Evolutionary conservation across 805 yeast species (phyloP).

Genomic region (Candida ponderosae): DNA sequence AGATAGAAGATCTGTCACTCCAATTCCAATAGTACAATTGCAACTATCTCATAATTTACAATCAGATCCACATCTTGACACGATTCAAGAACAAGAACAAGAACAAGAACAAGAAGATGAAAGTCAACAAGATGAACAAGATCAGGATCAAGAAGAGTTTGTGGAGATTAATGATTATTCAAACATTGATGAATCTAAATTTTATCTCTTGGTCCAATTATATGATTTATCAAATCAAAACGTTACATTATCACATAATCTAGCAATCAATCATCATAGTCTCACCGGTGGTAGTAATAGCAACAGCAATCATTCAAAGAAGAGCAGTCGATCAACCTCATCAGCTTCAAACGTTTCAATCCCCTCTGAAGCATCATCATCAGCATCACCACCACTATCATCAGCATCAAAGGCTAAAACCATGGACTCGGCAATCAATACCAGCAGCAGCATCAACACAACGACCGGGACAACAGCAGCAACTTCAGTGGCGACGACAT

Average conservation of each 20-base stretch:
- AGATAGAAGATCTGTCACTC: slow-evolving; percentile 25
- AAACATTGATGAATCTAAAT: not conserved
- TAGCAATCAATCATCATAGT: no score
- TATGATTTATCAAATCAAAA: no score
- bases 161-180: slow-evolving; percentile 13
- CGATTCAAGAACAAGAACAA: no score
- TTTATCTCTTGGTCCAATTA: not conserved
- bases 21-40: slow-evolving; percentile 23
- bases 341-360: no score
- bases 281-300: no score
- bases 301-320: no score
- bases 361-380: not conserved
- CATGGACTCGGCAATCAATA: not conserved
- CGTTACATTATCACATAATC: no score
- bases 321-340: not conserved
- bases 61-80: no score
- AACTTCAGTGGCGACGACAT: no score
- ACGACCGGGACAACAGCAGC: no score
- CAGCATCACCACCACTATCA: not conserved
- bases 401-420: not conserved
- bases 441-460: not conserved
- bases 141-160: slow-evolving; percentile 19
- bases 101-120: slow-evolving; percentile 17
- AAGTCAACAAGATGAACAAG: slow-evolving; percentile 22
- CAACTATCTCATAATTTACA: no score